A percentile compares a stretch with the other conserved stretches of the same genome.
Evolutionary conservation across 108 stramenopile species (phyloP).

Genomic region (Aurantiochytrium sp.): DNA sequence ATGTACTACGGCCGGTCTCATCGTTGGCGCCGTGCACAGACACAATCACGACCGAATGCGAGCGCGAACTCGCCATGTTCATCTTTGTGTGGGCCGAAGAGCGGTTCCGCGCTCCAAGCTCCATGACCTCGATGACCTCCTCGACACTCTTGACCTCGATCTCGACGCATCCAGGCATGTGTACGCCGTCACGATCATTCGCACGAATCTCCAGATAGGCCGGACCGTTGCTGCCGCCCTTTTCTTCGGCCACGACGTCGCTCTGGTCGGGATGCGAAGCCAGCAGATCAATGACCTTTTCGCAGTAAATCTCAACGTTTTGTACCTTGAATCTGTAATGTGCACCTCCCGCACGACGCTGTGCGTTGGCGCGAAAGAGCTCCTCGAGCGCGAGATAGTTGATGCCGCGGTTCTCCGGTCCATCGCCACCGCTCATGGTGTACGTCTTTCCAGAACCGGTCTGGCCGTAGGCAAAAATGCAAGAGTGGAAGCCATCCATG

Average conservation of each 20-base stretch:
- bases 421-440: slow-evolving; percentile 58
- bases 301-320: slow-evolving; percentile 66
- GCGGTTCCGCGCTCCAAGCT: slow-evolving; percentile 43
- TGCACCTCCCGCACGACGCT: slow-evolving; percentile 31
- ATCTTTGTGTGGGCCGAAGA: slow-evolving; percentile 57
- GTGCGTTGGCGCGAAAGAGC: slow-evolving; percentile 44
- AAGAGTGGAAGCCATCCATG: slow-evolving; percentile 68
- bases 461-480: slow-evolving; percentile 48
- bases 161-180: slow-evolving; percentile 45
- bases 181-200: slow-evolving; percentile 43
- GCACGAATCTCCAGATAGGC: slow-evolving; percentile 47
- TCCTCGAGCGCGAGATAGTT: slow-evolving; percentile 43
- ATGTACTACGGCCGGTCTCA: slow-evolving; percentile 32
- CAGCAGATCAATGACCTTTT: slow-evolving; percentile 58
- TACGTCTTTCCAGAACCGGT: slow-evolving; percentile 67
- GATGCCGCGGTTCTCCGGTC: slow-evolving; percentile 34
- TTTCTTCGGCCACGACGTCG: not conserved
- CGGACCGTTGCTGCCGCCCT: slow-evolving; percentile 18
- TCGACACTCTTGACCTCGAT: slow-evolving; percentile 31
- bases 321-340: slow-evolving; percentile 25
- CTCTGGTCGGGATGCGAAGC: not conserved
- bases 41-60: slow-evolving; percentile 53
- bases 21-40: slow-evolving; percentile 37
- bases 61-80: slow-evolving; percentile 60
- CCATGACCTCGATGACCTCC: slow-evolving; percentile 44